Base-by-base conservation (phyloP, 176 grass and related monocot species). In the Rhipidocladum racemiflorum region DNA sequence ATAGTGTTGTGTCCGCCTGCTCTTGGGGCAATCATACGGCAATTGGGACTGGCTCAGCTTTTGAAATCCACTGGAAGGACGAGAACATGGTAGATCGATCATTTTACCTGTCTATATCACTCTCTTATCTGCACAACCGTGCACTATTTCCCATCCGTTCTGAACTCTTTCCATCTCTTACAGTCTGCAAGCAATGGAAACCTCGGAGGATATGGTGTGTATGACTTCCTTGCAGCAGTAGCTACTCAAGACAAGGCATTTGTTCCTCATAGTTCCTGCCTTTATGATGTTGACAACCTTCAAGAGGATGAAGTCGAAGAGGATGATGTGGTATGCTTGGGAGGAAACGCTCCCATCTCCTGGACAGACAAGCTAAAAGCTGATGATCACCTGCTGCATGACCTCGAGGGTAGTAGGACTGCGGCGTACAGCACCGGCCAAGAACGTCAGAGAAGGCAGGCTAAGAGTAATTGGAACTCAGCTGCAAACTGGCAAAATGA, bases 41-140 rank as follows among this genome's bases (percentile, higher is more conserved):
- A 60, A 83, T 91, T 34, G 86, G 88, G 36, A 91, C 86, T 68
- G 83, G 83, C 63, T 90, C 88, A 77, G 43, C 83, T 72, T 91
- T 94, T n/a, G 36, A 86, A 80, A 94, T 94, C 78, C 50, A 74
- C 64, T 94, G 88, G 88, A 82, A 94, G 9, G 44, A 91, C 64
- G 38, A 81, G 16, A 87, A 73, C 61, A 18, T 55, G 65, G 84
- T 84, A 75, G 1, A 23, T 15, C 14, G 0, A 54, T 25, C 39
- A 87, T 76, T 87, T 74, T 12, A 49, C 84, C 5, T 68, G 44
- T 66, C 4, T 51, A 69, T 70, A 8, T 5, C 45, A 63, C 21
- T 68, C 18, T 48, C 50, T 59, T 44, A 68, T 80, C 6, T 84
- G 50, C 32, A 57, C n/a, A 61, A 0, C 27, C 13, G 17, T 8